Percentiles rank a stretch among this genome's conserved stretches.
These are phyloP conservation scores for Plasmodium yoelii DNA, from an alignment of 169 alveolate species.

Conservation along the genomic window DNA sequence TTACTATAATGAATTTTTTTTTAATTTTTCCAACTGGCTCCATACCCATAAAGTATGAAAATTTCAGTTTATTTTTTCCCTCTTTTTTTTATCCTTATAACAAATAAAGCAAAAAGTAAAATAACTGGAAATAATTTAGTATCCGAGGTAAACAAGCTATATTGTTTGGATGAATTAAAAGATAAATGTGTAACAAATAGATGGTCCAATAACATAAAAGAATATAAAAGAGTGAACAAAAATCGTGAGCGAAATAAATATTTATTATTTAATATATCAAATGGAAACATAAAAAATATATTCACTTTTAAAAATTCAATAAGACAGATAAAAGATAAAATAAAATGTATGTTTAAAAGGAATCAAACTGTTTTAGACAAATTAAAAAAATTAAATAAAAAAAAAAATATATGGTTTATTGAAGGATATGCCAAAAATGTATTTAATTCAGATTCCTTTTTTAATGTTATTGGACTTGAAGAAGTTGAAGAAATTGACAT, in stretches of 20 bases:
- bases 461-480: constrained; percentile 54
- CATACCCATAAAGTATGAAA: too few relatives aligned
- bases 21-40: too few relatives aligned
- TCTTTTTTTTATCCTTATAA: too few relatives aligned
- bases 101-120: too few relatives aligned
- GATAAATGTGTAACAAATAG: too few relatives aligned
- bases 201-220: too few relatives aligned
- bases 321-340: constrained; percentile 11
- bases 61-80: too few relatives aligned
- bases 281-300: background rate
- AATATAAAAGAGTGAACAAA: too few relatives aligned
- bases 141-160: too few relatives aligned
- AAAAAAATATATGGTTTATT: constrained; percentile 54
- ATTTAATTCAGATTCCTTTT: constrained; percentile 19
- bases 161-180: too few relatives aligned
- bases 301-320: background rate
- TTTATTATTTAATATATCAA: constrained; percentile 4
- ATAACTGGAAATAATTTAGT: too few relatives aligned
- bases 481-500: constrained; percentile 38
- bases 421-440: constrained; percentile 74
- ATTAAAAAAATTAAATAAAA: constrained; percentile 46
- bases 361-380: constrained; percentile 35
- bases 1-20: too few relatives aligned
- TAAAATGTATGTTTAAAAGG: constrained; percentile 18
- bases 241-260: background rate